These are phyloP conservation scores for Acanthamoeba castellanii DNA, from an alignment of 208 protist species.

Conservation along the genomic window DNA sequence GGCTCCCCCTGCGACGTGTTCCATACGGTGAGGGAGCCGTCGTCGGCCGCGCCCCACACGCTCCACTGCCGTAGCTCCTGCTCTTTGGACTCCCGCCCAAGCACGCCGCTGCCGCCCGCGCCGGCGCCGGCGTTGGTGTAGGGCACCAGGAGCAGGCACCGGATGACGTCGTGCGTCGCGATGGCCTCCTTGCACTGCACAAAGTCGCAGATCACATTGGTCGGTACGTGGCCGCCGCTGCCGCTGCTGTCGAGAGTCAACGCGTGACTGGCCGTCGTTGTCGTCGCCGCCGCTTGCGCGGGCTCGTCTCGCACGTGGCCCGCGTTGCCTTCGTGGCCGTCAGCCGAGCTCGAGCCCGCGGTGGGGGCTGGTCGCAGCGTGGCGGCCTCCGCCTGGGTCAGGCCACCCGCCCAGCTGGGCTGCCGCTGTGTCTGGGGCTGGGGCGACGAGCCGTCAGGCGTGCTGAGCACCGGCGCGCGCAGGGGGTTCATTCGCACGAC, in stretches of 20 bases:
- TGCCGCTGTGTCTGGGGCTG: too few relatives aligned
- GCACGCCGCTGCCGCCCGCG: background rate
- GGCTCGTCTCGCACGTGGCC: too few relatives aligned
- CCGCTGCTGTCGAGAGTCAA: background rate
- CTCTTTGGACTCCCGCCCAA: background rate
- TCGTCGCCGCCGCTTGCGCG: too few relatives aligned
- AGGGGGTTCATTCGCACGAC: background rate
- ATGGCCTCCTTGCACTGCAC: background rate
- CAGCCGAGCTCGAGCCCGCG: too few relatives aligned
- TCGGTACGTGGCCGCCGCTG: background rate
- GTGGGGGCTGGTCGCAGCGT: too few relatives aligned
- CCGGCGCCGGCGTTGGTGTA: background rate
- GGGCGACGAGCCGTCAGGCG: too few relatives aligned
- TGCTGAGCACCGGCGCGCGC: background rate
- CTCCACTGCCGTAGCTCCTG: background rate
- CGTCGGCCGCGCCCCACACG: constrained; percentile 41
- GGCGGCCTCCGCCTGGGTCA: too few relatives aligned
- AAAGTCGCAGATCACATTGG: background rate
- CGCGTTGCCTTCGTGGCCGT: too few relatives aligned
- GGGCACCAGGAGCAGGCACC: background rate
- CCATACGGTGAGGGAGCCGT: constrained; percentile 35
- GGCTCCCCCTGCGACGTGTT: background rate
- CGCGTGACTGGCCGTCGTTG: background rate
- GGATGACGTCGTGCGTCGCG: background rate
- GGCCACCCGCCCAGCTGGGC: too few relatives aligned